phyloP scores from a whole-genome alignment of 805 yeast genomes.

The Metschnikowia cubensis region DNA sequence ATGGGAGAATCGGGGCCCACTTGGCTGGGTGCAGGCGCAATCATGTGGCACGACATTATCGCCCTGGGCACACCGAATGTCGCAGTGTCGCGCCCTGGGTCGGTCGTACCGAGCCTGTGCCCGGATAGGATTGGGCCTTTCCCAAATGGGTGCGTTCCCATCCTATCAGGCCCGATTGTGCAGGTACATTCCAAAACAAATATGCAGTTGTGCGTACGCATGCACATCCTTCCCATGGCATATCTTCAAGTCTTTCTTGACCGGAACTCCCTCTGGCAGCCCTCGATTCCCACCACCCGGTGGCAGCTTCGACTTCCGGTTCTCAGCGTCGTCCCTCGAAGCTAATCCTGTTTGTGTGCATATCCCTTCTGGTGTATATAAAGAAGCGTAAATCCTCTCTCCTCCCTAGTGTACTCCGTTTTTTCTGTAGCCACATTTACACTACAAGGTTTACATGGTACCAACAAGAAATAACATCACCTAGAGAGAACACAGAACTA shows the following conservation, averaged over 20 bases:
- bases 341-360: no score
- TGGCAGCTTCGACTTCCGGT: not conserved
- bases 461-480: no score
- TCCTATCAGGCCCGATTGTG: not conserved
- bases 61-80: not conserved
- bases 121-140: constrained; percentile 4
- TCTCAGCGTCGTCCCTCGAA: not conserved
- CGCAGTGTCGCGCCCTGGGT: not conserved
- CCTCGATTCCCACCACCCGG: not conserved
- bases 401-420: no score
- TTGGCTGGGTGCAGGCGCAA: no score
- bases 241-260: not conserved
- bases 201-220: constrained; percentile 2
- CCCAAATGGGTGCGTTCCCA: constrained; percentile 1
- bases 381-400: no score
- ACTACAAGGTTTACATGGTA: no score
- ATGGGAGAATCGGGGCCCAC: no score
- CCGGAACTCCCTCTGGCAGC: not conserved
- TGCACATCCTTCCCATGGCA: not conserved
- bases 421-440: no score
- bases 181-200: constrained; percentile 1
- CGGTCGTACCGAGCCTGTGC: not conserved
- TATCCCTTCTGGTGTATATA: no score
- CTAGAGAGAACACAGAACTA: no score
- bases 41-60: no score